These are phyloP conservation scores for Martensiomyces pterosporus DNA, from an alignment of 192 early-diverging fungal species.

Conservation along the genomic window DNA sequence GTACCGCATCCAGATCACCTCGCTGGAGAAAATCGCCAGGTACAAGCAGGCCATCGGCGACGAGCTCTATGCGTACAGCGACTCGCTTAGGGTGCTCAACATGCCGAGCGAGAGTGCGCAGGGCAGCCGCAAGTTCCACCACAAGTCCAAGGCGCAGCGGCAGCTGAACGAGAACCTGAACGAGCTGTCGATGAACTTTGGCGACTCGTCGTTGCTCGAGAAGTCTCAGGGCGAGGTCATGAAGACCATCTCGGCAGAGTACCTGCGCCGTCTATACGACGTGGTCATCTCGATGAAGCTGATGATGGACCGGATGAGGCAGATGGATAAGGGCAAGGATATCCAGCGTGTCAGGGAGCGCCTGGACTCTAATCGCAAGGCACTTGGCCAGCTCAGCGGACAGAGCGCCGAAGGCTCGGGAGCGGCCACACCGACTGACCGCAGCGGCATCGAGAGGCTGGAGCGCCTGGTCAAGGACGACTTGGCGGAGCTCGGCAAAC, in stretches of 20 bases:
- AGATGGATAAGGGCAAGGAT: constrained; percentile 31
- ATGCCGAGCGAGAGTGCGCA: constrained; percentile 31
- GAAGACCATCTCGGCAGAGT: constrained; percentile 47
- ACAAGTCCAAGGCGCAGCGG: constrained; percentile 32
- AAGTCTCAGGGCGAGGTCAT: constrained; percentile 51
- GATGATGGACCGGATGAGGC: constrained; percentile 50
- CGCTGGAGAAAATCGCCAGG: constrained; percentile 47
- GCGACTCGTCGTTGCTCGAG: constrained; percentile 43
- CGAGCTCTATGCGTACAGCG: constrained; percentile 44
- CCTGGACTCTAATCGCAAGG: constrained; percentile 25
- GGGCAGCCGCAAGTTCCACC: constrained; percentile 34
- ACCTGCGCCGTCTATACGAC: constrained; percentile 48
- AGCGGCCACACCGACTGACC: constrained; percentile 9
- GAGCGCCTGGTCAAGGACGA: constrained; percentile 40
- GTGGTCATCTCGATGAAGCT: constrained; percentile 50
- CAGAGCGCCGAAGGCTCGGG: constrained; percentile 10
- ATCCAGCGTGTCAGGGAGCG: constrained; percentile 42
- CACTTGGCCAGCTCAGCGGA: constrained; percentile 20
- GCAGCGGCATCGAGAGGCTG: constrained; percentile 33
- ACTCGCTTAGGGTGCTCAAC: constrained; percentile 32
- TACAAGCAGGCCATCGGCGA: constrained; percentile 52
- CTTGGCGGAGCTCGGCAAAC: constrained; percentile 29
- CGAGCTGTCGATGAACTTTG: constrained; percentile 48
- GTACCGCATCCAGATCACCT: constrained; percentile 46
- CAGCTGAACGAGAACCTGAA: constrained; percentile 32